A percentile compares a stretch with the other conserved stretches of the same genome.
Conservation (phyloP, 2,329 filamentous ascomycete genomes). For the Pseudocercospora eumusae region DNA sequence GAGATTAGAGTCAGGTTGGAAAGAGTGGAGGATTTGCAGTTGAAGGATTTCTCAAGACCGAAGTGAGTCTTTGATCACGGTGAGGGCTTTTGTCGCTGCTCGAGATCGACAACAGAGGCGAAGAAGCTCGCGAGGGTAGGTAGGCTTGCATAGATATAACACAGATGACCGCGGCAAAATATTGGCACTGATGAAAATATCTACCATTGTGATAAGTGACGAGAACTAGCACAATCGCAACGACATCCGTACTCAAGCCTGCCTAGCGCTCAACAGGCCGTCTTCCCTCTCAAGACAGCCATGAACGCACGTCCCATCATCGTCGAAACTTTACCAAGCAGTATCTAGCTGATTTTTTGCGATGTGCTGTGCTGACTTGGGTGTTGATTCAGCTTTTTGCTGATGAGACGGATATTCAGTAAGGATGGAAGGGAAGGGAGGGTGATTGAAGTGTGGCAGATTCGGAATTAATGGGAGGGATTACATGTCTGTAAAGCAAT, state of each 20-base stretch:
- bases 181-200: not conserved
- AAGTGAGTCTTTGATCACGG: not conserved
- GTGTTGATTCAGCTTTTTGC: not conserved
- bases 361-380: not conserved
- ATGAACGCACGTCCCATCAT: no score
- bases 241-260: no score
- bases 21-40: not conserved
- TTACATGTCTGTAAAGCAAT: not conserved
- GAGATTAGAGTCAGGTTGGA: slow-evolving; percentile 4
- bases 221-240: no score
- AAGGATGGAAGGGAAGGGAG: not conserved
- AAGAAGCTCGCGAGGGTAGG: not conserved
- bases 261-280: no score
- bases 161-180: not conserved
- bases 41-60: no score
- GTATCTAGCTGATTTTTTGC: no score
- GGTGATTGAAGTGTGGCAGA: not conserved
- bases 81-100: no score
- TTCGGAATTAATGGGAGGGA: not conserved
- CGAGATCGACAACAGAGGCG: no score
- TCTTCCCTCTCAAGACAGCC: no score
- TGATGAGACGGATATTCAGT: not conserved
- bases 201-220: not conserved
- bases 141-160: not conserved
- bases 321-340: no score